Base-by-base conservation (phyloP, 106 monocot species). In the Apostasia shenzhenica region DNA sequence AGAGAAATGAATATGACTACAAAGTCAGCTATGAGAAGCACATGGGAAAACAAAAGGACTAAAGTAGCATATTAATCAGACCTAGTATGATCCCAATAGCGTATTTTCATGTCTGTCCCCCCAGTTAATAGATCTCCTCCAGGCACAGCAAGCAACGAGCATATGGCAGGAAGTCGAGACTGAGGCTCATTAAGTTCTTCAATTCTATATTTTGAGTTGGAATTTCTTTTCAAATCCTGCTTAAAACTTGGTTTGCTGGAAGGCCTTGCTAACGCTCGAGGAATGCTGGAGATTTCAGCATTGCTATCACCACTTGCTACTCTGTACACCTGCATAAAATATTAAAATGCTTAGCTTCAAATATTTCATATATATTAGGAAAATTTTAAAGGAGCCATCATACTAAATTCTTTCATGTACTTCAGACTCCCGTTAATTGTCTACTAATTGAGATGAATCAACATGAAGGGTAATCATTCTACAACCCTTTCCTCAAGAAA, bases 81-180 rank as follows among this genome's bases (percentile, higher is more conserved):
- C 97, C 97, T 89, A 45, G 73, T 52, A 73, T 97, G 79, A 77
- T 97, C 84, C 92, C 88, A 97, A 76, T 85, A 97, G 41, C 85
- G 86, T 67, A 97, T 89, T 79, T 79, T 97, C 70, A 89, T 57
- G 67, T 97, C 97, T 4, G 89, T 89, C 75, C 92, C 92, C 46
- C 92, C 97, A 41, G 89, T 87, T 55, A 97, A 63, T 40, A 97
- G 74, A 55, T 89, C 81, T 52, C 97, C 97, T 0, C 97, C 89
- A 66, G 92, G 92, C 66, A 92, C 78, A 10, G 97, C 92, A 66
- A 92, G 81, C 70, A 97, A 81, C 44, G 89, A 82, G 6, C 89
- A 75, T 13, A 85, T 77, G 62, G 92, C 97, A 10, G 89, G 75
- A 75, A 87, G 81, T 42, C 89, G 92, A 82, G 81, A 61, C 42